These are phyloP conservation scores for Colletotrichum lindemuthianum DNA, from an alignment of 2,329 filamentous ascomycete species.

Conservation along the genomic window DNA sequence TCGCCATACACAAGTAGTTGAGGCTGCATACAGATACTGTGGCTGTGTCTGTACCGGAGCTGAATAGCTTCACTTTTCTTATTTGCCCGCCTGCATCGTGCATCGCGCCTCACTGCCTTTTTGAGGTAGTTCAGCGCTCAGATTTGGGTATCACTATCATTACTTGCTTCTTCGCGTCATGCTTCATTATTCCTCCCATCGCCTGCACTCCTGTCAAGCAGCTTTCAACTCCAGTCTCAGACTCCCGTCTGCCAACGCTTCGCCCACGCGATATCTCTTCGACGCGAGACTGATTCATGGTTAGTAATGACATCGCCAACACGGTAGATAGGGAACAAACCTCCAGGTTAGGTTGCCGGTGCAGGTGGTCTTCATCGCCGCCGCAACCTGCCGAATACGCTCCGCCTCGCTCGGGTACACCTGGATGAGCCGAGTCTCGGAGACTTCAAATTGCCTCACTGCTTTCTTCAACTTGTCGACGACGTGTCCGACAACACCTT, in stretches of 20 bases:
- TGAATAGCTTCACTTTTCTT: conserved; percentile 27
- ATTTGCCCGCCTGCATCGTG: background rate
- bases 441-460: conserved; percentile 25
- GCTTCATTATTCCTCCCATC: background rate
- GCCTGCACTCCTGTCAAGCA: background rate
- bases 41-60: background rate
- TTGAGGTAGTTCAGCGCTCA: conserved; percentile 2
- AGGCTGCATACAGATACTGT: background rate
- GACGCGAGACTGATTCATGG: conserved; percentile 17
- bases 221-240: conserved; percentile 16
- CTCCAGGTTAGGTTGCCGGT: conserved; percentile 34
- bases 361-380: conserved; percentile 30
- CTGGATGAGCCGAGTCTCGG: conserved; percentile 21
- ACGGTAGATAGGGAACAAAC: background rate
- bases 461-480: conserved; percentile 26
- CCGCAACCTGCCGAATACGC: conserved; percentile 13
- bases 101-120: background rate
- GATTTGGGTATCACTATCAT: conserved; percentile 31
- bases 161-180: background rate
- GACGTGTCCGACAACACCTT: conserved; percentile 16
- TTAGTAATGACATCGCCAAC: background rate
- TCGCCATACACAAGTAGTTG: background rate
- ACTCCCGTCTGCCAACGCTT: conserved; percentile 21
- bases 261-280: conserved; percentile 26
- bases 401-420: conserved; percentile 15